Evolutionary conservation across 164 flowering plant species (phyloP).

Genomic region (Magnolia changhungtana): DNA sequence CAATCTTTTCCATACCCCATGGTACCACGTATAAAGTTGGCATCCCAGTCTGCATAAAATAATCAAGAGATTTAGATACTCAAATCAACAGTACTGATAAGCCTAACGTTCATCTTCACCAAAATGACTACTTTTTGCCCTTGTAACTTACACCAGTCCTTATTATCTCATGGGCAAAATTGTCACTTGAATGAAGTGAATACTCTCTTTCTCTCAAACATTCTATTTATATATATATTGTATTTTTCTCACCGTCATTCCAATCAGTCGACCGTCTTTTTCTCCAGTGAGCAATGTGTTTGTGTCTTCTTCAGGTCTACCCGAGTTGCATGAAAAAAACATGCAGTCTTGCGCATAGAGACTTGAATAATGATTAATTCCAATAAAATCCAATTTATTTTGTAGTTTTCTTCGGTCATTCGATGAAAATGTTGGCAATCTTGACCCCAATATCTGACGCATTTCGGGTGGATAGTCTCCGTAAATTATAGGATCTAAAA

Average conservation of each 20-base stretch:
- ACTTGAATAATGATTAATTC: slow-evolving; percentile 22
- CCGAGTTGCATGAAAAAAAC: slow-evolving; percentile 1
- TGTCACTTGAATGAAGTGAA: no score
- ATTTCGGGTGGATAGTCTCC: slow-evolving; percentile 45
- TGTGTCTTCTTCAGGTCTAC: not conserved
- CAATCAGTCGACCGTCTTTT: slow-evolving; percentile 20
- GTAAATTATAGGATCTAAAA: slow-evolving; percentile 37
- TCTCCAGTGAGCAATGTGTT: slow-evolving; percentile 4
- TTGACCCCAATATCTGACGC: slow-evolving; percentile 19
- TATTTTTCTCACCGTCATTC: slow-evolving; percentile 9
- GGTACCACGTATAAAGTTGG: slow-evolving; percentile 13
- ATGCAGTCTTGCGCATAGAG: slow-evolving; percentile 22
- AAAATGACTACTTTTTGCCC: not conserved
- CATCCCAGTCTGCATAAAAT: slow-evolving; percentile 10
- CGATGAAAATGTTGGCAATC: slow-evolving; percentile 25
- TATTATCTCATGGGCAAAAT: no score
- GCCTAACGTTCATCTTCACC: not conserved
- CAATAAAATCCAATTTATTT: slow-evolving; percentile 37
- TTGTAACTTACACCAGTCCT: no score
- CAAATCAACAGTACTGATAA: not conserved
- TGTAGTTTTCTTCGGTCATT: slow-evolving; percentile 19
- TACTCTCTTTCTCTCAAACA: no score
- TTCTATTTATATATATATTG: no score
- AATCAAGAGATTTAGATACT: not conserved
- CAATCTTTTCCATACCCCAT: slow-evolving; percentile 12